Percentiles rank a stretch among this genome's conserved stretches.
Conservation (phyloP, 306 rosid genomes). For the Myrica gale region DNA sequence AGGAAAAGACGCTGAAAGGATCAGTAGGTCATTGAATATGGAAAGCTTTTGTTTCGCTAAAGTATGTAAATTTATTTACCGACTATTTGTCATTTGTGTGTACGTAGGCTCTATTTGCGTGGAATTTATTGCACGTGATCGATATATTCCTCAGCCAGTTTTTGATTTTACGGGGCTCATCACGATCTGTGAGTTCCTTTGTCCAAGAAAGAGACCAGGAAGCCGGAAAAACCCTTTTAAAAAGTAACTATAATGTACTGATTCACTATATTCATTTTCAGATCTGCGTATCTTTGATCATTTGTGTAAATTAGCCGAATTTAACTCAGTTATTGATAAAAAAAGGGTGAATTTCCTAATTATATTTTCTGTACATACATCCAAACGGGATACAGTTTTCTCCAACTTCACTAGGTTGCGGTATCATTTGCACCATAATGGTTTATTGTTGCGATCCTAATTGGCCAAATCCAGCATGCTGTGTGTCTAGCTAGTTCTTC, state of each 20-base stretch:
- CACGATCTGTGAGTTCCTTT: not conserved
- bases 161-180: slow-evolving; percentile 21
- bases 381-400: too few relatives aligned
- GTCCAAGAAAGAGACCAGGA: not conserved
- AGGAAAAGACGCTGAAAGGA: slow-evolving; percentile 37
- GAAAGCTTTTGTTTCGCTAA: slow-evolving; percentile 1
- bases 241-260: not conserved
- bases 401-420: too few relatives aligned
- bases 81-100: slow-evolving; percentile 9
- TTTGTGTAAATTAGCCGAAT: too few relatives aligned
- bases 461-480: too few relatives aligned
- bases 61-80: not conserved
- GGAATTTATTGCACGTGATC: slow-evolving; percentile 65
- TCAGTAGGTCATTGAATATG: slow-evolving; percentile 2
- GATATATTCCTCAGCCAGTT: slow-evolving; percentile 48
- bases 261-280: not conserved
- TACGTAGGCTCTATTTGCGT: slow-evolving; percentile 41
- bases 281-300: not conserved
- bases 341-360: too few relatives aligned
- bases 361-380: too few relatives aligned
- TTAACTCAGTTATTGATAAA: too few relatives aligned
- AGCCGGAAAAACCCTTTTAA: not conserved
- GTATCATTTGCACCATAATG: too few relatives aligned
- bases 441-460: too few relatives aligned
- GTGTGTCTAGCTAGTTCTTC: too few relatives aligned